Evolutionary conservation across 768 basidiomycete species (phyloP).

Genomic region (Pholiota conissans): DNA sequence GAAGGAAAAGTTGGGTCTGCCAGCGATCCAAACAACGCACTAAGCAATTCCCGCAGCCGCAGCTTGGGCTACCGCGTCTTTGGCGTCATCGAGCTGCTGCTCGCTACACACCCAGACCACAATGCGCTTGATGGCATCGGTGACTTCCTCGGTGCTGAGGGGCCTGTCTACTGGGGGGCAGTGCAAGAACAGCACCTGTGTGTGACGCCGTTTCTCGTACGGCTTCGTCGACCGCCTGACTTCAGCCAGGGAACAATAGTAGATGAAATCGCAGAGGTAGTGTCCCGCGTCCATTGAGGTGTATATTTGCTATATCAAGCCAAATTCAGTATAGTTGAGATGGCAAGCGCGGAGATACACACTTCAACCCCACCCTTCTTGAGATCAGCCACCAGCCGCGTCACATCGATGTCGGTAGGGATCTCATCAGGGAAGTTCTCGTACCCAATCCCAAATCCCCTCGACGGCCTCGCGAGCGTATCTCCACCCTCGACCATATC

Average conservation of each 20-base stretch:
- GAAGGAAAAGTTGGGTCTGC: not conserved
- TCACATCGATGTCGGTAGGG: conserved; percentile 59
- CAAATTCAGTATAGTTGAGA: not conserved
- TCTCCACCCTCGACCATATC: conserved; percentile 39
- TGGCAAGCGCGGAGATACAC: conserved; percentile 15
- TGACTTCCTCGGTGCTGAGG: conserved; percentile 63
- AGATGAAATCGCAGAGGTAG: conserved; percentile 76
- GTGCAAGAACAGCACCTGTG: conserved; percentile 67
- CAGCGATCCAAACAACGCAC: not conserved
- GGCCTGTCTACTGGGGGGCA: conserved; percentile 70
- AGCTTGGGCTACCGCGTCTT: conserved; percentile 15
- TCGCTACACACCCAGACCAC: conserved; percentile 59
- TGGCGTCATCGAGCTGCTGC: conserved; percentile 32
- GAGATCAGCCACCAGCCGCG: conserved; percentile 54
- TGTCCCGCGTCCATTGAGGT: conserved; percentile 77
- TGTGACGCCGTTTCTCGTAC: conserved; percentile 39
- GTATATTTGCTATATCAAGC: conserved; percentile 55
- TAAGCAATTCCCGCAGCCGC: not conserved
- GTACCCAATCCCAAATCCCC: conserved; percentile 50
- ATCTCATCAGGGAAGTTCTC: conserved; percentile 57
- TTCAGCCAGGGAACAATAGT: conserved; percentile 76
- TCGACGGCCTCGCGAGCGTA: conserved; percentile 34
- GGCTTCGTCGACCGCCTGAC: conserved; percentile 49
- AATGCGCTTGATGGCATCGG: conserved; percentile 60
- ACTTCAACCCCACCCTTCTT: conserved; percentile 53